A percentile compares a stretch with the other conserved stretches of the same genome.
Evolutionary conservation across 2,329 filamentous ascomycete genomes (phyloP).

Genomic region (Xylariaceae sp.): DNA sequence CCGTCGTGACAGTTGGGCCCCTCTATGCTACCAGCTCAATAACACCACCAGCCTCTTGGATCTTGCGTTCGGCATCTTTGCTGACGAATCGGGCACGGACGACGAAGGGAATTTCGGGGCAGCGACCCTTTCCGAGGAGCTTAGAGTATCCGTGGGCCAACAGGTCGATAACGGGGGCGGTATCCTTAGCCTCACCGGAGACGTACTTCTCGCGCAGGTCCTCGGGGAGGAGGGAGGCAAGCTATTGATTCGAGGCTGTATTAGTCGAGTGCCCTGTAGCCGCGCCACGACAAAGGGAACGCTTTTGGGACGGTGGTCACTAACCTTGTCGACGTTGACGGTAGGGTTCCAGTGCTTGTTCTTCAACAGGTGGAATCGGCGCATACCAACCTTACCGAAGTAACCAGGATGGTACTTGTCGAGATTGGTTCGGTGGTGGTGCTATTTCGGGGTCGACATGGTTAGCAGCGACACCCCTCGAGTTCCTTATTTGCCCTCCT

Average conservation of each 20-base stretch:
- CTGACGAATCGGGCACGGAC: constrained; percentile 94
- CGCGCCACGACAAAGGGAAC: neutral
- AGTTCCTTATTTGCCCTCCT: neutral
- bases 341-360: constrained; percentile 98
- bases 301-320: neutral
- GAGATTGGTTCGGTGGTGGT: constrained; percentile 90
- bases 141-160: constrained; percentile 97
- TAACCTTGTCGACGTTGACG: constrained; percentile 94
- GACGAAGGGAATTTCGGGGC: constrained; percentile 88
- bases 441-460: constrained; percentile 42
- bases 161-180: constrained; percentile 95
- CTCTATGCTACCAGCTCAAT: constrained; percentile 22
- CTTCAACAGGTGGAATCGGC: constrained; percentile 93
- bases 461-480: neutral
- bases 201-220: constrained; percentile 95
- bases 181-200: constrained; percentile 72
- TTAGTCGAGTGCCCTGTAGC: constrained; percentile 2
- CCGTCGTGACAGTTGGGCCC: neutral
- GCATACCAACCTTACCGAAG: constrained; percentile 97
- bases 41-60: constrained; percentile 89
- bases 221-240: constrained; percentile 89
- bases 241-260: constrained; percentile 45
- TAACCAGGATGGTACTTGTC: constrained; percentile 93
- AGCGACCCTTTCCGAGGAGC: constrained; percentile 95
- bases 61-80: constrained; percentile 97